These are phyloP conservation scores for Trebouxia sp. DNA, from an alignment of 139 green algal genomes.

Conservation along the genomic window DNA sequence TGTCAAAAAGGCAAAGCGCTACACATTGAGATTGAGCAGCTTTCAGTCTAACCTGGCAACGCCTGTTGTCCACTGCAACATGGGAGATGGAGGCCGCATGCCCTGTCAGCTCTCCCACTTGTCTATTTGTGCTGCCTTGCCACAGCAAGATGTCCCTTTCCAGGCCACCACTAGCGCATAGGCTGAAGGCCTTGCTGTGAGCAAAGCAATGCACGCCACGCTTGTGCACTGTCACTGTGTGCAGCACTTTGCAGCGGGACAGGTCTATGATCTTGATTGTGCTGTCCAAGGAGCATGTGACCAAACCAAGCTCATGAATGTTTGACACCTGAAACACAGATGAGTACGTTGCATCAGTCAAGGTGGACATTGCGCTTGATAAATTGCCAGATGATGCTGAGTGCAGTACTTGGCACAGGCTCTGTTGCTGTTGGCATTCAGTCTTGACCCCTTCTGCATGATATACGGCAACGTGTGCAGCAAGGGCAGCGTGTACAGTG, in stretches of 20 bases:
- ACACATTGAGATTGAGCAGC: no score
- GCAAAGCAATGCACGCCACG: conserved; percentile 75
- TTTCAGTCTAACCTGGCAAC: conserved; percentile 41
- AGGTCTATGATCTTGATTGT: conserved; percentile 66
- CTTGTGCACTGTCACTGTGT: conserved; percentile 45
- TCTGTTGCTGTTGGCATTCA: no score
- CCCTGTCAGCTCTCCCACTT: conserved; percentile 54
- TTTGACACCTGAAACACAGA: conserved; percentile 53
- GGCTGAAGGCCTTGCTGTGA: conserved; percentile 76
- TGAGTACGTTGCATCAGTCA: not conserved
- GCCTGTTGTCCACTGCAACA: conserved; percentile 64
- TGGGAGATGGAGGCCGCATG: conserved; percentile 69
- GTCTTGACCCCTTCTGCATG: no score
- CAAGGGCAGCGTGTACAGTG: no score
- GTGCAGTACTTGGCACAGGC: no score
- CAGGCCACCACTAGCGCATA: conserved; percentile 73
- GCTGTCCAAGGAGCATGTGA: conserved; percentile 70
- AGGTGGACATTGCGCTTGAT: not conserved
- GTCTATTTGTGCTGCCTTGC: conserved; percentile 51
- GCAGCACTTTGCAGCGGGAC: conserved; percentile 34
- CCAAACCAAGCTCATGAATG: conserved; percentile 73
- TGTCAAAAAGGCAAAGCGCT: no score
- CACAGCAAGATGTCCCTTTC: conserved; percentile 82
- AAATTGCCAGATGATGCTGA: no score
- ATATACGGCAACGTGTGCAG: no score